These are phyloP conservation scores for Globisporangium nagaii DNA, from an alignment of 352 stramenopile genomes.

Conservation along the genomic window DNA sequence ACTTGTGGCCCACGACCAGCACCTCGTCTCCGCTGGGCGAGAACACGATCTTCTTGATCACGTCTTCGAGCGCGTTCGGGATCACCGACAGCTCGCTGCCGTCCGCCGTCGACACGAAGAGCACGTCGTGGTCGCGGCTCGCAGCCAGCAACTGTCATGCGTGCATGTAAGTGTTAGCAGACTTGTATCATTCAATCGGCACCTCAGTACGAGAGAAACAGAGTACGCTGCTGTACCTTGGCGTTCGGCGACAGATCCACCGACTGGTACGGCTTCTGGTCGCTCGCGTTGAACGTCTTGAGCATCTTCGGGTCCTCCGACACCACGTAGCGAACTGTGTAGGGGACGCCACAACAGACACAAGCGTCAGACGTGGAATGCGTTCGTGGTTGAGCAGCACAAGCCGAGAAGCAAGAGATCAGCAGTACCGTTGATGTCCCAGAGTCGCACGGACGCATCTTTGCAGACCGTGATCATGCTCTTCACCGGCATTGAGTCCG, in stretches of 20 bases:
- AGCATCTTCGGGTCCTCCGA: constrained; percentile 75
- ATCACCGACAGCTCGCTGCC: constrained; percentile 46
- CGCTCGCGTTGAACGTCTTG: constrained; percentile 52
- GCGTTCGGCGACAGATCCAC: constrained; percentile 61
- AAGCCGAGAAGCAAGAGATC: background rate
- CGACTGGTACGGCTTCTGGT: constrained; percentile 44
- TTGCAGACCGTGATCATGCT: constrained; percentile 75
- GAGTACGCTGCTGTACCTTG: no score
- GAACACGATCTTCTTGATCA: constrained; percentile 59
- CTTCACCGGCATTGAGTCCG: constrained; percentile 60
- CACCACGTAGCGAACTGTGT: constrained; percentile 67
- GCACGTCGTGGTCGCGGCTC: constrained; percentile 41
- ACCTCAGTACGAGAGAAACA: no score
- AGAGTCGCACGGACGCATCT: constrained; percentile 66
- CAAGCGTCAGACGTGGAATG: no score
- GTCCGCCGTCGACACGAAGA: constrained; percentile 53
- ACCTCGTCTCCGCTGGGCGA: constrained; percentile 55
- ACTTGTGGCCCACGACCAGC: constrained; percentile 55
- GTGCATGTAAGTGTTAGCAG: background rate
- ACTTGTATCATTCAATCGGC: background rate
- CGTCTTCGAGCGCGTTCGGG: constrained; percentile 53
- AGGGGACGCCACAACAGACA: background rate
- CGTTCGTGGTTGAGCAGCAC: background rate
- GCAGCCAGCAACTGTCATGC: constrained; percentile 65
- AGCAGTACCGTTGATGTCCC: constrained; percentile 71